Evolutionary conservation across 164 flowering plant species (phyloP).

Genomic region (Vitis rupestris): DNA sequence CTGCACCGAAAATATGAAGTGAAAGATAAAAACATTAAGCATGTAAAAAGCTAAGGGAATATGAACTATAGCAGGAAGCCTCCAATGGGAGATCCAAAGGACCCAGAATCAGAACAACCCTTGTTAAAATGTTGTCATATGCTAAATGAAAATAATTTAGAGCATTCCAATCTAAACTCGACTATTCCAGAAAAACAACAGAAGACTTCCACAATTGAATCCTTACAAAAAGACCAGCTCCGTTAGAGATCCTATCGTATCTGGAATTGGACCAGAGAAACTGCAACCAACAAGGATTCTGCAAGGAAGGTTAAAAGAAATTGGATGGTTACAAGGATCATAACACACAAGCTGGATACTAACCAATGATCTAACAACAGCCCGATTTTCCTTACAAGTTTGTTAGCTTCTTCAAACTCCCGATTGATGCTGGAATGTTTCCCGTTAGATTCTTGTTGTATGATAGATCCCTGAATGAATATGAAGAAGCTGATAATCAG

Average conservation of each 20-base stretch:
- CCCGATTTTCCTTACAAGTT: conserved; percentile 40
- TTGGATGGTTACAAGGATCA: neutral
- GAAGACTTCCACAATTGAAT: neutral
- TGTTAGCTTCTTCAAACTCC: conserved; percentile 37
- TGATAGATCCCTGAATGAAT: conserved; percentile 47
- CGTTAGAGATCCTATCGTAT: conserved; percentile 49
- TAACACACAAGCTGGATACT: neutral
- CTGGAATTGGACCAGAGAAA: conserved; percentile 64
- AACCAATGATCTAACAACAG: neutral
- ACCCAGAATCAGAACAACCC: too few relatives aligned
- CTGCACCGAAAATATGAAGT: too few relatives aligned
- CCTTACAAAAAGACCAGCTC: conserved; percentile 51
- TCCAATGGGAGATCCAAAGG: too few relatives aligned
- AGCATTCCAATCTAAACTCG: too few relatives aligned
- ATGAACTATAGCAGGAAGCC: too few relatives aligned
- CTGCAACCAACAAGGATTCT: conserved; percentile 63
- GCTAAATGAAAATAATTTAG: too few relatives aligned
- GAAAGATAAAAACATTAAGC: too few relatives aligned
- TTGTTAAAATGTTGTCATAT: too few relatives aligned
- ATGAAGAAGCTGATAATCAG: neutral
- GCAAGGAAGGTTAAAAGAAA: conserved; percentile 6
- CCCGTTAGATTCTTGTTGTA: conserved; percentile 53
- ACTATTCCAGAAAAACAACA: too few relatives aligned
- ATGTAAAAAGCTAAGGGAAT: too few relatives aligned
- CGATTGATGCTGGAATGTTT: conserved; percentile 46